Percentiles rank a stretch among this genome's conserved stretches.
Conservation (phyloP, 495 filamentous ascomycete species). For the Daldinia vernicosa region DNA sequence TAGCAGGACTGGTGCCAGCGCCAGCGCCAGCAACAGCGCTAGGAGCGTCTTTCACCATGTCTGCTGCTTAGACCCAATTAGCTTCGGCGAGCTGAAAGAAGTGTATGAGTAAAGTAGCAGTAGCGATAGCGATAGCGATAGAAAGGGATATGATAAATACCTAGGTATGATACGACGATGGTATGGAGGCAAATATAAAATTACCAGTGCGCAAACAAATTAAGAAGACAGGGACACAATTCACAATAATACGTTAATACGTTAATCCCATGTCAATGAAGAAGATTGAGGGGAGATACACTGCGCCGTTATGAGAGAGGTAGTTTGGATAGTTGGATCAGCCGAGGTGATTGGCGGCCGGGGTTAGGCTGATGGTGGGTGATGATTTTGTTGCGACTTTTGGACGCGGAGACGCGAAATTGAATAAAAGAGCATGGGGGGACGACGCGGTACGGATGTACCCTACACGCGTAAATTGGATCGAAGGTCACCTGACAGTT, state of each 20-base stretch:
- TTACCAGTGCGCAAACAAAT: background rate
- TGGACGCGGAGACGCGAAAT: conserved; percentile 35
- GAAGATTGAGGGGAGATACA: background rate
- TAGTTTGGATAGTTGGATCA: conserved; percentile 15
- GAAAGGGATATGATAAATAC: background rate
- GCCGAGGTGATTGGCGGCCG: conserved; percentile 22
- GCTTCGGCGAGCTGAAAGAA: conserved; percentile 3
- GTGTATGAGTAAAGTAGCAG: background rate
- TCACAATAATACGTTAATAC: background rate
- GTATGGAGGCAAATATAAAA: no score
- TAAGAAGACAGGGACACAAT: background rate
- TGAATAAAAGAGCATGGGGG: conserved; percentile 6
- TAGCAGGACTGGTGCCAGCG: background rate
- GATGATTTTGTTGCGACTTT: conserved; percentile 7
- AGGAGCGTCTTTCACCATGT: conserved; percentile 53
- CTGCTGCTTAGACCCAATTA: conserved; percentile 17
- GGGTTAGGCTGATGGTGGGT: conserved; percentile 8
- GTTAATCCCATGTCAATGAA: background rate
- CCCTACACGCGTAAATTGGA: conserved; percentile 28
- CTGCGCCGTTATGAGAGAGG: background rate
- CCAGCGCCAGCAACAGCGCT: conserved; percentile 3
- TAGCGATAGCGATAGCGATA: background rate
- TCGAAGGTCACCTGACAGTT: conserved; percentile 2
- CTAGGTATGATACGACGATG: background rate
- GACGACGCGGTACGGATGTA: conserved; percentile 31